Evolutionary conservation across 2,329 filamentous ascomycete genomes (phyloP).

Genomic region (Scleromitrula shiraiana): DNA sequence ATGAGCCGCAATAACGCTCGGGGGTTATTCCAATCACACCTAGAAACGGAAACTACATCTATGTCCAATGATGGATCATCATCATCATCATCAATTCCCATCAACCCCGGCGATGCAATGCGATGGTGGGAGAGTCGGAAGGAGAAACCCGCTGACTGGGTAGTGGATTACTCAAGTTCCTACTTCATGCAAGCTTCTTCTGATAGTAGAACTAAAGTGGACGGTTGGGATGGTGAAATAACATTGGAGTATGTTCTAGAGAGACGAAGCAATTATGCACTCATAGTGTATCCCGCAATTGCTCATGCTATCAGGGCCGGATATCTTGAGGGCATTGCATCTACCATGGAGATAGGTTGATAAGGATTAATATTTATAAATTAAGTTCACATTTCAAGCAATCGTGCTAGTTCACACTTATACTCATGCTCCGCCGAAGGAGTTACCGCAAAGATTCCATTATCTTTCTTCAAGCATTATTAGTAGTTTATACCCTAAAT

Average conservation of each 20-base stretch:
- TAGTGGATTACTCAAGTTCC: background rate
- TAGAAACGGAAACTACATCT: background rate
- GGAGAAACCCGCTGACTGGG: background rate
- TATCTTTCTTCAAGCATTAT: too few species aligned
- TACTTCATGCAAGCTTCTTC: background rate
- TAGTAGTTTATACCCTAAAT: too few species aligned
- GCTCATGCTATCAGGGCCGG: background rate
- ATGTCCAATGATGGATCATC: background rate
- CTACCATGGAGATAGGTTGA: background rate
- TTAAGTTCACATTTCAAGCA: too few species aligned
- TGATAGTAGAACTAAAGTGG: too few species aligned
- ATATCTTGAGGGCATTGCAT: background rate
- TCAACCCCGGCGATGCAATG: background rate
- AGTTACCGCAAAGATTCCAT: too few species aligned
- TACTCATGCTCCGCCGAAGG: too few species aligned
- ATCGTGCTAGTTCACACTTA: too few species aligned
- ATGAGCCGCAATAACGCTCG: background rate
- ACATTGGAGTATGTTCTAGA: slow-evolving; percentile 6
- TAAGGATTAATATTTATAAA: too few species aligned
- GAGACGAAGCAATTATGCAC: slow-evolving; percentile 8
- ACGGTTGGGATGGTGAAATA: background rate
- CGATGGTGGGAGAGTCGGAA: background rate
- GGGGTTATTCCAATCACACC: background rate
- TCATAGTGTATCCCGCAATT: background rate
- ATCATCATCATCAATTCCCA: background rate